These are phyloP conservation scores for Paramecium sexaurelia DNA, from an alignment of 73 alveolate species.

Conservation along the genomic window DNA sequence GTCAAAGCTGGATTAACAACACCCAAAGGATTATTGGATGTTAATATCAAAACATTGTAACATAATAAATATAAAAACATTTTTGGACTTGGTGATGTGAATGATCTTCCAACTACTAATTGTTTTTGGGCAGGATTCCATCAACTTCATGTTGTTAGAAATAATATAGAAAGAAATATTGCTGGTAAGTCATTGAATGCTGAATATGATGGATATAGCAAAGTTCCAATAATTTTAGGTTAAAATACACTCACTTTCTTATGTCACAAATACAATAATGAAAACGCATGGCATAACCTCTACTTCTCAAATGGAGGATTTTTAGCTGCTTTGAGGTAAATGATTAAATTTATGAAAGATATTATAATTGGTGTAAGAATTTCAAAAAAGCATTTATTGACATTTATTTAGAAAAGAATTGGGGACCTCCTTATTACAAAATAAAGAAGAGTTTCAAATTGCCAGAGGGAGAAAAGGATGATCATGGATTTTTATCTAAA, in stretches of 20 bases:
- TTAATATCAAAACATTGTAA: conserved; percentile 48
- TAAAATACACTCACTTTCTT: conserved; percentile 51
- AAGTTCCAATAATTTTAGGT: conserved; percentile 67
- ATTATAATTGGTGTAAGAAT: conserved; percentile 60
- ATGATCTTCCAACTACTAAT: conserved; percentile 68
- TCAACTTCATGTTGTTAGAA: conserved; percentile 66
- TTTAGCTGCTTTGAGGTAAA: conserved; percentile 25
- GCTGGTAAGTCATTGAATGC: conserved; percentile 63
- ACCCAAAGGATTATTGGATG: conserved; percentile 59
- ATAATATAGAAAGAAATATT: conserved; percentile 47
- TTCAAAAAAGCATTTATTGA: conserved; percentile 54
- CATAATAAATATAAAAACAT: conserved; percentile 67
- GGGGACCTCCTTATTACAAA: conserved; percentile 70
- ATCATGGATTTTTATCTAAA: not conserved
- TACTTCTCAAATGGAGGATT: conserved; percentile 64
- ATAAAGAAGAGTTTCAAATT: conserved; percentile 1
- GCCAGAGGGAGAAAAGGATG: conserved; percentile 20
- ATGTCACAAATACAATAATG: conserved; percentile 60
- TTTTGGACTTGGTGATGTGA: conserved; percentile 68
- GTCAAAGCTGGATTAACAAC: conserved; percentile 69
- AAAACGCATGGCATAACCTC: conserved; percentile 61
- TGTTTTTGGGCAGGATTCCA: conserved; percentile 72
- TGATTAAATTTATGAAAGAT: not conserved
- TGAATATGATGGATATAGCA: conserved; percentile 65
- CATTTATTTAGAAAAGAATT: conserved; percentile 31